phyloP scores from a whole-genome alignment of 345 rosid species.

The Excoecaria agallocha region DNA sequence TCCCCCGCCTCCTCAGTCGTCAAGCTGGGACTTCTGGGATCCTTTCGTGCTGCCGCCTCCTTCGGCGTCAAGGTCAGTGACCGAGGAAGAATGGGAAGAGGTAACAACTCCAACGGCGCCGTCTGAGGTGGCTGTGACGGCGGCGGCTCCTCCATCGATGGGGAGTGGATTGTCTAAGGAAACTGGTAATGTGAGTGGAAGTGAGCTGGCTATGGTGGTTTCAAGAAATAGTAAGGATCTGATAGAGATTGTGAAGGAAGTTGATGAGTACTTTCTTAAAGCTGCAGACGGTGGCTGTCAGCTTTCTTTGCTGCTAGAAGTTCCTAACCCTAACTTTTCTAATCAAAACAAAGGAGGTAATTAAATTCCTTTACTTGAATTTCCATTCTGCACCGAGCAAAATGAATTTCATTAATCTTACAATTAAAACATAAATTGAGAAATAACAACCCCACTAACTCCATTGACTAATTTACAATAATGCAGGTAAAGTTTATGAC shows the following conservation, averaged over 20 bases:
- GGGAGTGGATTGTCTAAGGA: slow-evolving; percentile 69
- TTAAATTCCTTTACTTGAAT: not conserved
- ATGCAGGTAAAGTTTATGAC: slow-evolving; percentile 54
- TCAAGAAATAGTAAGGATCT: slow-evolving; percentile 81
- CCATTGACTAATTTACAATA: not conserved
- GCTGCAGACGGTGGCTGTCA: slow-evolving; percentile 75
- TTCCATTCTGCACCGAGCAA: not conserved
- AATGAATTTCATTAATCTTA: too few relatives aligned
- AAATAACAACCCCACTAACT: too few relatives aligned
- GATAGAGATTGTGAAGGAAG: slow-evolving; percentile 79
- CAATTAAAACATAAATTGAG: too few relatives aligned
- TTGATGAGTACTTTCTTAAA: slow-evolving; percentile 81
- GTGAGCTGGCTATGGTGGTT: slow-evolving; percentile 79
- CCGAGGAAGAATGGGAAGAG: slow-evolving; percentile 84
- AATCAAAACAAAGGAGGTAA: slow-evolving; percentile 58
- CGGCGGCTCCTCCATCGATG: slow-evolving; percentile 47
- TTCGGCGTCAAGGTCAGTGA: slow-evolving; percentile 39
- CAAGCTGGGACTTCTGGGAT: slow-evolving; percentile 97
- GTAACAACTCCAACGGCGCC: slow-evolving; percentile 26
- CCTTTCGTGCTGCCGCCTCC: slow-evolving; percentile 57
- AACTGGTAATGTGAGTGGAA: slow-evolving; percentile 40
- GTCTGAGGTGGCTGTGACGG: slow-evolving; percentile 25
- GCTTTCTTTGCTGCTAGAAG: slow-evolving; percentile 66
- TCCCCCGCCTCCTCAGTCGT: slow-evolving; percentile 36
- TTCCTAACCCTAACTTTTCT: slow-evolving; percentile 47